Percentiles rank a stretch among this genome's conserved stretches.
phyloP scores from a whole-genome alignment of 1,284 basidiomycete species.

The Sporisorium reilianum region DNA sequence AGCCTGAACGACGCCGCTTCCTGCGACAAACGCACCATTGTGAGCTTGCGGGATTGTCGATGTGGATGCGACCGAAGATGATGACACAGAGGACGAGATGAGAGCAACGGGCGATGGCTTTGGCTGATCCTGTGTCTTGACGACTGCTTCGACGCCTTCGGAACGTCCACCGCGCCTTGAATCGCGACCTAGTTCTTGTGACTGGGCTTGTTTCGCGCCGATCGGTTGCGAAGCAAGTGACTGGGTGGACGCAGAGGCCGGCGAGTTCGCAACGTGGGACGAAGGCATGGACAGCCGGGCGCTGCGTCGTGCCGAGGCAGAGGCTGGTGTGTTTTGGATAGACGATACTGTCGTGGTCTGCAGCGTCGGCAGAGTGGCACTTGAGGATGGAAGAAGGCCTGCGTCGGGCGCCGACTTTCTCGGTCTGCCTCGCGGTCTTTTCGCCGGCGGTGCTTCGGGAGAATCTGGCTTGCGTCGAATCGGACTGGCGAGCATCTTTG shows the following conservation, averaged over 20 bases:
- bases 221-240: not conserved
- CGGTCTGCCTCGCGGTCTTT: conserved; percentile 21
- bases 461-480: conserved; percentile 22
- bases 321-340: not conserved
- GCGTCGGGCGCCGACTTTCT: conserved; percentile 17
- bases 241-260: not conserved
- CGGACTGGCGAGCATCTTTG: conserved; percentile 28
- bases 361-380: not conserved
- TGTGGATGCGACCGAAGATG: not conserved
- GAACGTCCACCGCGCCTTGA: conserved; percentile 13
- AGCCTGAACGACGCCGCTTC: not conserved
- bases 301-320: conserved; percentile 27
- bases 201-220: not conserved
- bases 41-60: not conserved
- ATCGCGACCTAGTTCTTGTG: conserved; percentile 4
- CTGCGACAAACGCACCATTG: not conserved
- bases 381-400: not conserved
- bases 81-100: conserved; percentile 1
- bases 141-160: not conserved
- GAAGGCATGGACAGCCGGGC: conserved; percentile 25
- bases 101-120: not conserved
- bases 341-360: not conserved
- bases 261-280: not conserved
- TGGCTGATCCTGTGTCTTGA: conserved; percentile 1
- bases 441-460: conserved; percentile 13